Conservation (phyloP, 2,329 filamentous ascomycete species). For the Plenodomus biglobosus region DNA sequence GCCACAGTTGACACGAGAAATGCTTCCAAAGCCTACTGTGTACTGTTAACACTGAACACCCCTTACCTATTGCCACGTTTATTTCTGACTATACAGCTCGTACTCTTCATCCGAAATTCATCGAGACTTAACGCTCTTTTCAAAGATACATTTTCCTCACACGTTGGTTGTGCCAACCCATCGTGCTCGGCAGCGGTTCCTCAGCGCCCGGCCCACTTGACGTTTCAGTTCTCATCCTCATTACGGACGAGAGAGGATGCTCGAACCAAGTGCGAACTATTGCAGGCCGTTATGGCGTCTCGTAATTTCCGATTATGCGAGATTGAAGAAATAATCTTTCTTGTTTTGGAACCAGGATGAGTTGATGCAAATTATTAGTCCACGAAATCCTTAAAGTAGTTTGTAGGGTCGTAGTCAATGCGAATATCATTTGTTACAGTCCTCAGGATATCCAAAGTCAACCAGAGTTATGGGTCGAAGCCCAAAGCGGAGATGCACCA, state of each 20-base stretch:
- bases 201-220: slow-evolving; percentile 11
- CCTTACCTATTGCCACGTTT: not conserved
- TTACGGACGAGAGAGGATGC: slow-evolving; percentile 13
- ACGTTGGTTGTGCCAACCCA: slow-evolving; percentile 1
- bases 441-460: slow-evolving; percentile 26
- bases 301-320: slow-evolving; percentile 24
- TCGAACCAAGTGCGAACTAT: slow-evolving; percentile 28
- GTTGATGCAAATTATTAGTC: slow-evolving; percentile 14
- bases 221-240: slow-evolving; percentile 11
- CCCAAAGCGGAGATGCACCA: slow-evolving; percentile 29
- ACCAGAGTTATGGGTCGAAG: slow-evolving; percentile 33
- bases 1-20: not conserved
- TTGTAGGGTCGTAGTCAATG: no score
- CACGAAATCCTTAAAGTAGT: not conserved
- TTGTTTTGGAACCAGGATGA: slow-evolving; percentile 31
- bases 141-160: slow-evolving; percentile 2
- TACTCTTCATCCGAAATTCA: slow-evolving; percentile 15
- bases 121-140: not conserved
- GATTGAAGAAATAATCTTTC: slow-evolving; percentile 26
- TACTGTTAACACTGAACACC: not conserved
- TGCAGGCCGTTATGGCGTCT: slow-evolving; percentile 24
- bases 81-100: slow-evolving; percentile 1
- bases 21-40: not conserved
- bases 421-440: slow-evolving; percentile 9
- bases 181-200: slow-evolving; percentile 1